A percentile compares a stretch with the other conserved stretches of the same genome.
Conservation (phyloP, 805 yeast species). For the Alloascoidea africana region DNA sequence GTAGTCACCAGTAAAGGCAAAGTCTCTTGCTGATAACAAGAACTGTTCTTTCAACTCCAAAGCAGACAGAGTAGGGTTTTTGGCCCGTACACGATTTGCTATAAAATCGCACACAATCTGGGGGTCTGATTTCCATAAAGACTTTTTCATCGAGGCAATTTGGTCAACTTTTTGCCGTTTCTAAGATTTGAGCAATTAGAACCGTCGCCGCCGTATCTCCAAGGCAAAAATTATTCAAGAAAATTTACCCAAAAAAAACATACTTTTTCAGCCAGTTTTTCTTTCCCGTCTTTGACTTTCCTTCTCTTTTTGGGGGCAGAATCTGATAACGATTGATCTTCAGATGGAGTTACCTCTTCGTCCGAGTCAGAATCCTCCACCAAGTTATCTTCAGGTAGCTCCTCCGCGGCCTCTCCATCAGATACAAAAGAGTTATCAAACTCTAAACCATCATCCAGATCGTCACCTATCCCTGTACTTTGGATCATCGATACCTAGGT, state of each 20-base stretch:
- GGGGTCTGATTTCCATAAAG: conserved; percentile 37
- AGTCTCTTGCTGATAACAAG: conserved; percentile 33
- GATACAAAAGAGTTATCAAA: conserved; percentile 33
- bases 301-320: conserved; percentile 15
- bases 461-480: conserved; percentile 36
- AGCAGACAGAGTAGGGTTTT: conserved; percentile 53
- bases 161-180: conserved; percentile 54
- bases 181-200: no score
- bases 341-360: conserved; percentile 11
- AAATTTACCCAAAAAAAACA: conserved; percentile 5
- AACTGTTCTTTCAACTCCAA: conserved; percentile 60
- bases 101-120: conserved; percentile 54
- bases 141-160: conserved; percentile 41
- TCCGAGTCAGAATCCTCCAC: conserved; percentile 8
- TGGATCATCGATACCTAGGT: no score
- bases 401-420: conserved; percentile 21
- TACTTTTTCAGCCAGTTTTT: conserved; percentile 5
- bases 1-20: conserved; percentile 49
- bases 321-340: conserved; percentile 7
- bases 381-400: conserved; percentile 15
- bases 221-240: background rate
- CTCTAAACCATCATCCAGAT: conserved; percentile 63
- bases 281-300: conserved; percentile 9
- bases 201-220: no score
- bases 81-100: conserved; percentile 40